Percentiles rank a stretch among this genome's conserved stretches.
Evolutionary conservation across 2,329 filamentous ascomycete species (phyloP).

Genomic region (Raffaelea arxii): DNA sequence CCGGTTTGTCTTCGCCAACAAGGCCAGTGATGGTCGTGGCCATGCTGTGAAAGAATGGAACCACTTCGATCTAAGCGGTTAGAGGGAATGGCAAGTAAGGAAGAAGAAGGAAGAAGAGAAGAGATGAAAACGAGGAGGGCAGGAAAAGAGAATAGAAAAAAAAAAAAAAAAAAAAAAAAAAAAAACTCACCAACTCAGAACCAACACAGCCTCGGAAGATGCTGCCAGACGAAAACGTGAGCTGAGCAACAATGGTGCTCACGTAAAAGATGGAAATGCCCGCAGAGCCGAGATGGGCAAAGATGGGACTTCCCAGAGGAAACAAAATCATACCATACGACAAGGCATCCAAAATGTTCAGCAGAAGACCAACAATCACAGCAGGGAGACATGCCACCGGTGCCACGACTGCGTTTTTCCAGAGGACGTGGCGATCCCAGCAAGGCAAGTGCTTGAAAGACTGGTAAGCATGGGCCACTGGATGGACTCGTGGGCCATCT

Average conservation of each 20-base stretch:
- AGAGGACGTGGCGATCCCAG: slow-evolving; percentile 62
- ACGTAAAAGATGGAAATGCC: slow-evolving; percentile 99
- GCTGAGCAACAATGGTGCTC: slow-evolving; percentile 87
- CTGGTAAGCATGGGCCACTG: slow-evolving; percentile 15
- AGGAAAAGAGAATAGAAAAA: not conserved
- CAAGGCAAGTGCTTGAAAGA: slow-evolving; percentile 49
- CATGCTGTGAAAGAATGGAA: slow-evolving; percentile 99
- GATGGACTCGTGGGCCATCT: not conserved
- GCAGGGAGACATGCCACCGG: slow-evolving; percentile 69
- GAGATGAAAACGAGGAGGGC: not conserved
- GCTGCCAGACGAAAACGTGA: slow-evolving; percentile 80
- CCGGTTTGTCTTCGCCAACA: slow-evolving; percentile 70
- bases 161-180: not conserved
- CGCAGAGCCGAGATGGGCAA: slow-evolving; percentile 76
- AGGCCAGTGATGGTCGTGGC: slow-evolving; percentile 72
- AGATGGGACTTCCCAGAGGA: slow-evolving; percentile 77
- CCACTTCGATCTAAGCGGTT: slow-evolving; percentile 74
- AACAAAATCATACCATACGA: slow-evolving; percentile 98
- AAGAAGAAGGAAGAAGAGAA: not conserved
- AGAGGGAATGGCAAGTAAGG: no score
- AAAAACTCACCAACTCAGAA: slow-evolving; percentile 66
- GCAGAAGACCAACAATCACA: slow-evolving; percentile 75
- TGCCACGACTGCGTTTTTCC: slow-evolving; percentile 52
- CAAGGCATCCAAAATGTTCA: slow-evolving; percentile 89
- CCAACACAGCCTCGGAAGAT: slow-evolving; percentile 86